These are phyloP conservation scores for Capsicum rhomboideum DNA, from an alignment of 257 asterid species.

Conservation along the genomic window DNA sequence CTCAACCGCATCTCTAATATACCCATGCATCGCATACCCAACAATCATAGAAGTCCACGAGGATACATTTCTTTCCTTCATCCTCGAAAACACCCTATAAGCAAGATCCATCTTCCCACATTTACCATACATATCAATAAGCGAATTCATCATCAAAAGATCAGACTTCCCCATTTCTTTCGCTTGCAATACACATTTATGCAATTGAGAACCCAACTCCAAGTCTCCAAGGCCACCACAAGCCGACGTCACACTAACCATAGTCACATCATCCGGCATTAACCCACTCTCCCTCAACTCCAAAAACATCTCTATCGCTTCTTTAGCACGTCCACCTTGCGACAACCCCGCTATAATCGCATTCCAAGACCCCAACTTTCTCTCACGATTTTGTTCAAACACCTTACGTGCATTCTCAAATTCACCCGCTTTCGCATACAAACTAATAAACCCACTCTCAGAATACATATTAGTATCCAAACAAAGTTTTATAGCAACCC, in stretches of 20 bases:
- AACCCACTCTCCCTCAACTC: conserved; percentile 49
- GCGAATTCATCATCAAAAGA: conserved; percentile 66
- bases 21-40: conserved; percentile 77
- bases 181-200: conserved; percentile 60
- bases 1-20: conserved; percentile 43
- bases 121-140: conserved; percentile 81
- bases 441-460: conserved; percentile 72
- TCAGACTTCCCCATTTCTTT: conserved; percentile 30
- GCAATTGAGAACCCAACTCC: conserved; percentile 64
- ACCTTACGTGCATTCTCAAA: conserved; percentile 46
- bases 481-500: conserved; percentile 37
- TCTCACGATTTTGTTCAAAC: conserved; percentile 49
- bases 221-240: conserved; percentile 75
- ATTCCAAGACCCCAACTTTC: conserved; percentile 88
- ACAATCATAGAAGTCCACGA: conserved; percentile 92
- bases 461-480: conserved; percentile 51
- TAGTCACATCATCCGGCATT: conserved; percentile 68
- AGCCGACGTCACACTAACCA: conserved; percentile 73
- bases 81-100: conserved; percentile 36
- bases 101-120: conserved; percentile 92
- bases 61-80: conserved; percentile 70
- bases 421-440: conserved; percentile 42
- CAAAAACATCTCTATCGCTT: conserved; percentile 53
- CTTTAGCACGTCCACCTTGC: conserved; percentile 62
- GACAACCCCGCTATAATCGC: conserved; percentile 72